Evolutionary conservation across 2,329 filamentous ascomycete genomes (phyloP), one percentile per base, ranked within the genome.

Genomic region (Monilinia vaccinii-corymbosi): DNA sequence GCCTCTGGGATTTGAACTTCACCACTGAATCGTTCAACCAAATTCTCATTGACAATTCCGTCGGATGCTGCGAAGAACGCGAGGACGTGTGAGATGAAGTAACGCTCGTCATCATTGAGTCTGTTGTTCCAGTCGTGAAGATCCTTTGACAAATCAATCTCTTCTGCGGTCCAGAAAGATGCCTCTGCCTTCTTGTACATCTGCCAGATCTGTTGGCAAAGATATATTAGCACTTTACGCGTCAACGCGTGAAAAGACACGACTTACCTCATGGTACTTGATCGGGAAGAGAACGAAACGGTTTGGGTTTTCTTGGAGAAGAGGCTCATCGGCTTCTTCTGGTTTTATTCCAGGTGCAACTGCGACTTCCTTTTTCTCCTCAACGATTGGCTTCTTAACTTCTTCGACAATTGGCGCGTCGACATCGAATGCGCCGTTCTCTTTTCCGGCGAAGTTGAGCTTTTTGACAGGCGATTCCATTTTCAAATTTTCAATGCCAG

Each of bases 161-260:
- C 94, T 77, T 99, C 94, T 56, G 94, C 94, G 46, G 94, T 99
- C 94, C 94, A 99, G 87, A 99, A 99, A 47, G 94, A 97, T 57
- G 94, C 94, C 77, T 99, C 93, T 67, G 92, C 92, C 81, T 97
- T 97, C 86, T 99, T 99, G 85, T 99, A 99, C 93, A 97, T 97
- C 77, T 97, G 93, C 94, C 94, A 99, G 76, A 97, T 95, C 92
- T 97, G 70, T 73, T 66, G 63, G 57, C 58, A 53, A 62, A 63
- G 56, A 64, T 63, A 49, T 62, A 61, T 50, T 81, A 60, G 57
- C 49, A 87, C 81, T 88, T 81, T 81, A 90, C 87, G 86, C 88
- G 88, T 86, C 68, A 75, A 66, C 77, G 79, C 77, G 69, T 71
- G 69, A 34, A 64, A 45, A 66, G 62, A 62, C 63, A 63, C 68